Percentiles rank a stretch among this genome's conserved stretches.
Evolutionary conservation across 768 basidiomycete species (phyloP).

Genomic region (Coprinopsis sp.): DNA sequence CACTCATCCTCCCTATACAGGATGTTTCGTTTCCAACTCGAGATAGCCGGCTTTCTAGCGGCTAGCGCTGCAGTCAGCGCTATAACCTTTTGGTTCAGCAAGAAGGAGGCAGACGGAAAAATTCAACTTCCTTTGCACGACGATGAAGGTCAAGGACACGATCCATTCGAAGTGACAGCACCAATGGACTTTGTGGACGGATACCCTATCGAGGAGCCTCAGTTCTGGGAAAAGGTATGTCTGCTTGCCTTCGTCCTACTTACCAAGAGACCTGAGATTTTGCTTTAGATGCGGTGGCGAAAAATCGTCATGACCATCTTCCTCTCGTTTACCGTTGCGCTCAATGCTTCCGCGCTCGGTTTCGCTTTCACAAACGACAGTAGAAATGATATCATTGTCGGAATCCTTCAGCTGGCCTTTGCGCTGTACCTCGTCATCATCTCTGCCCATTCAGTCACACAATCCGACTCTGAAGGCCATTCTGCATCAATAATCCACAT

Average conservation of each 20-base stretch:
- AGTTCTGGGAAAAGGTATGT: slow-evolving; percentile 28
- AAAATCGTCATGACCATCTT: slow-evolving; percentile 50
- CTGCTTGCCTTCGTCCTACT: slow-evolving; percentile 14
- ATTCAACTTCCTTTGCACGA: slow-evolving; percentile 25
- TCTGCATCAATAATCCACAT: slow-evolving; percentile 59
- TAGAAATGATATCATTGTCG: slow-evolving; percentile 28
- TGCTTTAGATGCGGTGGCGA: slow-evolving; percentile 48
- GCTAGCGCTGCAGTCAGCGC: slow-evolving; percentile 41
- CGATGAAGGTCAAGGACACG: slow-evolving; percentile 25
- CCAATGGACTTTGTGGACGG: slow-evolving; percentile 51
- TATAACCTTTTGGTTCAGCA: slow-evolving; percentile 35
- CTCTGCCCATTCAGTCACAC: slow-evolving; percentile 46
- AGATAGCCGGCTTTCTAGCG: slow-evolving; percentile 45
- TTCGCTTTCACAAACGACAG: slow-evolving; percentile 40
- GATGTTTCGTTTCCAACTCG: slow-evolving; percentile 62
- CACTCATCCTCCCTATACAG: slow-evolving; percentile 1
- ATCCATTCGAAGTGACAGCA: slow-evolving; percentile 48
- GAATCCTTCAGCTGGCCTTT: slow-evolving; percentile 45
- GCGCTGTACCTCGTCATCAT: slow-evolving; percentile 58
- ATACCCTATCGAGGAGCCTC: slow-evolving; percentile 27
- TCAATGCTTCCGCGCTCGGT: slow-evolving; percentile 53
- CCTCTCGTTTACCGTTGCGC: slow-evolving; percentile 40
- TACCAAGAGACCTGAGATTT: neutral
- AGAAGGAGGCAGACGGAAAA: slow-evolving; percentile 39
- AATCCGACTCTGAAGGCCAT: slow-evolving; percentile 36